phyloP scores from a whole-genome alignment of 768 basidiomycete species.

The Trametes cinnabarina region DNA sequence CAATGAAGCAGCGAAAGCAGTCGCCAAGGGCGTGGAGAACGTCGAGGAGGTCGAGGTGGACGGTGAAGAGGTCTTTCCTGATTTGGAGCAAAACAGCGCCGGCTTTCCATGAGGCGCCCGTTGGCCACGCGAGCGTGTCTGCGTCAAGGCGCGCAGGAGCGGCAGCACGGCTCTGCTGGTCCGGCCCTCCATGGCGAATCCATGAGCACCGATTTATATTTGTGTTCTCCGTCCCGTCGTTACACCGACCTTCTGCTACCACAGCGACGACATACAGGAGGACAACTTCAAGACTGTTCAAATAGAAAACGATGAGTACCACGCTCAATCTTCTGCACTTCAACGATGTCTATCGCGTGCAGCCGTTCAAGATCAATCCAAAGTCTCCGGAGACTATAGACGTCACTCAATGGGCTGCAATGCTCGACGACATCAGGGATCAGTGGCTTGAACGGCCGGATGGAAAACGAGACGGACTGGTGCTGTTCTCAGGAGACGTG shows the following conservation, averaged over 20 bases:
- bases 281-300: background rate
- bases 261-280: background rate
- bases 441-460: slow-evolving; percentile 51
- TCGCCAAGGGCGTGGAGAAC: background rate
- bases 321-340: slow-evolving; percentile 58
- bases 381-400: slow-evolving; percentile 65
- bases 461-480: slow-evolving; percentile 64
- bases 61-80: slow-evolving; percentile 5
- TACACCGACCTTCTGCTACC: background rate
- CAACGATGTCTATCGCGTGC: slow-evolving; percentile 83
- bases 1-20: background rate
- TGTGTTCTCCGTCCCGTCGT: background rate
- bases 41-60: slow-evolving; percentile 1
- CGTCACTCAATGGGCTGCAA: slow-evolving; percentile 80
- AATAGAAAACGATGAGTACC: slow-evolving; percentile 31
- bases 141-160: background rate
- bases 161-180: background rate
- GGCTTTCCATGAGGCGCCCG: background rate
- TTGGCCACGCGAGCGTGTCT: background rate
- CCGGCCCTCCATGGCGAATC: background rate
- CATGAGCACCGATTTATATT: slow-evolving; percentile 6
- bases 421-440: slow-evolving; percentile 60
- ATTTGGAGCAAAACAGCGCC: background rate
- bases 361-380: slow-evolving; percentile 63
- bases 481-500: slow-evolving; percentile 86